phyloP scores from a whole-genome alignment of 1,284 basidiomycete species.

The Ceratobasidium sp. region DNA sequence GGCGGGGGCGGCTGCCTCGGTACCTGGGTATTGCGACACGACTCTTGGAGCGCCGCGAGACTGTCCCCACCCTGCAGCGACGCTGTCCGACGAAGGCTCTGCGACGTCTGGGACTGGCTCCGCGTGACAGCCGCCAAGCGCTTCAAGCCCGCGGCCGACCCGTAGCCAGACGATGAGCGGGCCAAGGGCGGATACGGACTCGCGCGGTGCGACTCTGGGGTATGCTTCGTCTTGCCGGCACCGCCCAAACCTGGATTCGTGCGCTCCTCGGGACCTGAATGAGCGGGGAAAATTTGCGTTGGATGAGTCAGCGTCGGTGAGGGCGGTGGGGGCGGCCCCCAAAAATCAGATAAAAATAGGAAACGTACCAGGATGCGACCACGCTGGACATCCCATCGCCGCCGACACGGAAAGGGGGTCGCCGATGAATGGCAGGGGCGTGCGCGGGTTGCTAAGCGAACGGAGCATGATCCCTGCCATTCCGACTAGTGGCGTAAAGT shows the following conservation, averaged over 20 bases:
- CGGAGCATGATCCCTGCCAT: conserved; percentile 36
- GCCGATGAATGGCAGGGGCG: conserved; percentile 26
- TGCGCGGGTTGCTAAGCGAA: conserved; percentile 20
- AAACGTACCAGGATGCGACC: not conserved
- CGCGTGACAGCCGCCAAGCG: not conserved
- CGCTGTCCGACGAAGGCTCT: conserved; percentile 14
- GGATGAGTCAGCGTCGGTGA: conserved; percentile 16
- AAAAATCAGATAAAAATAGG: not conserved
- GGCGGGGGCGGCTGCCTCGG: too few relatives aligned
- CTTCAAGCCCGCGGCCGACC: conserved; percentile 4
- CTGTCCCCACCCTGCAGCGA: conserved; percentile 28
- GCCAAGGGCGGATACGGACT: conserved; percentile 23
- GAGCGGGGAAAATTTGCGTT: conserved; percentile 4
- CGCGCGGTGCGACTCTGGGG: conserved; percentile 10
- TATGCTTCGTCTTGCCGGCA: conserved; percentile 13
- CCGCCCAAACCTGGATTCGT: not conserved
- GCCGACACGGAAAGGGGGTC: not conserved
- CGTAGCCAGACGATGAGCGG: conserved; percentile 5
- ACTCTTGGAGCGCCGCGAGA: conserved; percentile 5
- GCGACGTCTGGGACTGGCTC: too few relatives aligned
- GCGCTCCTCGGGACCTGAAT: conserved; percentile 1
- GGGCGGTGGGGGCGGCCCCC: not conserved
- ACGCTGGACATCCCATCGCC: not conserved
- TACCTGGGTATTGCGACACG: not conserved
- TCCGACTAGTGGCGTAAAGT: conserved; percentile 6